phyloP scores from a whole-genome alignment of 495 filamentous ascomycete genomes.

The Penicillium canariense region DNA sequence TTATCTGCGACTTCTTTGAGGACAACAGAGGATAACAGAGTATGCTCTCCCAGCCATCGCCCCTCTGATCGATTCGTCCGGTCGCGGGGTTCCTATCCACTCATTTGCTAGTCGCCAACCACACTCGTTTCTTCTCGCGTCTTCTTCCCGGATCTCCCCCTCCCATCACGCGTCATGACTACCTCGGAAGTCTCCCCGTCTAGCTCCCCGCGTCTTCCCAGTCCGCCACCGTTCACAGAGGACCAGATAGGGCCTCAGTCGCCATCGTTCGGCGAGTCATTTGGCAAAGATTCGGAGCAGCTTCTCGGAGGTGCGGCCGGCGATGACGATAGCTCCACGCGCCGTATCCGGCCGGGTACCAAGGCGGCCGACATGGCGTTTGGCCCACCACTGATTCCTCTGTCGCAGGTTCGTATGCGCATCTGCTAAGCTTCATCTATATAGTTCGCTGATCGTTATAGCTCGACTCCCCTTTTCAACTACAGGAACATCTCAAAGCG shows the following conservation, averaged over 20 bases:
- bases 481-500: slow-evolving; percentile 96
- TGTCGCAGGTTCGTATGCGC: slow-evolving; percentile 64
- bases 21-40: slow-evolving; percentile 11
- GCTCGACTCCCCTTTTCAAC: slow-evolving; percentile 94
- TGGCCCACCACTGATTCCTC: slow-evolving; percentile 81
- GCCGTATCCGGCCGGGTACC: slow-evolving; percentile 90
- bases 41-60: slow-evolving; percentile 18
- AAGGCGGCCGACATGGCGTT: slow-evolving; percentile 86
- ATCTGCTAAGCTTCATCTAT: background rate
- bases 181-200: slow-evolving; percentile 62
- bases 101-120: slow-evolving; percentile 19
- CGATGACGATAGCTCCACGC: slow-evolving; percentile 62
- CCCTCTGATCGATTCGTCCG: slow-evolving; percentile 11
- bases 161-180: slow-evolving; percentile 38
- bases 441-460: slow-evolving; percentile 34
- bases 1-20: slow-evolving; percentile 17
- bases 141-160: slow-evolving; percentile 3
- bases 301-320: slow-evolving; percentile 46
- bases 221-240: slow-evolving; percentile 85
- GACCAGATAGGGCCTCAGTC: slow-evolving; percentile 86
- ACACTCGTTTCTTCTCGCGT: slow-evolving; percentile 24
- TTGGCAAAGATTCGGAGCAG: slow-evolving; percentile 35
- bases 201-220: slow-evolving; percentile 82
- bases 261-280: slow-evolving; percentile 59
- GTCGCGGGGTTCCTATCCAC: slow-evolving; percentile 23